Percentiles rank a stretch among this genome's conserved stretches.
Conservation (phyloP, 73 alveolate genomes). For the Symbiodinium pilosum region DNA sequence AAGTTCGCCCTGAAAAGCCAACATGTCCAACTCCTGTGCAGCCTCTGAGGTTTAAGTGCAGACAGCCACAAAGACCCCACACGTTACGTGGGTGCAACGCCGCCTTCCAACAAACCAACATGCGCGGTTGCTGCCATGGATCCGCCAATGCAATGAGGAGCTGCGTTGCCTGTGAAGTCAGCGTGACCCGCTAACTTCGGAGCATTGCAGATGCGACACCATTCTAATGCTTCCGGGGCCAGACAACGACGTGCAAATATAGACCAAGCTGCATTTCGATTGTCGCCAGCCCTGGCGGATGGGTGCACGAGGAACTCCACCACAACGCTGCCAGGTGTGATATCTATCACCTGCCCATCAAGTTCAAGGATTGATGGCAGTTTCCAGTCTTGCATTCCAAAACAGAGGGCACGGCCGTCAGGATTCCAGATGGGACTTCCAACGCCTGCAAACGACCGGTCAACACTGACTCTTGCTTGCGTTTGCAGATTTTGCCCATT, state of each 20-base stretch:
- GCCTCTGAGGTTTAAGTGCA: too few species aligned
- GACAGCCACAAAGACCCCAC: too few species aligned
- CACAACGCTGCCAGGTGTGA: slow-evolving; percentile 70
- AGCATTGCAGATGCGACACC: too few species aligned
- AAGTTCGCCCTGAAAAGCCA: too few species aligned
- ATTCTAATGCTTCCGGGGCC: background rate
- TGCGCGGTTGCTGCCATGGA: slow-evolving; percentile 19
- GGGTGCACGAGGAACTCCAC: slow-evolving; percentile 92
- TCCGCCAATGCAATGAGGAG: slow-evolving; percentile 58
- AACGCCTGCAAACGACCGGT: background rate
- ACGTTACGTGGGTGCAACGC: too few species aligned
- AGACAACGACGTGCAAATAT: background rate
- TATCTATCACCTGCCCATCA: slow-evolving; percentile 20
- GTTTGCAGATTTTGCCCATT: background rate
- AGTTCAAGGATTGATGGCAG: background rate
- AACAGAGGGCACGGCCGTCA: slow-evolving; percentile 1
- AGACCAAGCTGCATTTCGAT: slow-evolving; percentile 4
- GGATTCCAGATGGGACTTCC: slow-evolving; percentile 78
- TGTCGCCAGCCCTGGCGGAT: slow-evolving; percentile 63
- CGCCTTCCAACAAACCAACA: too few species aligned
- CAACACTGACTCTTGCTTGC: too few species aligned
- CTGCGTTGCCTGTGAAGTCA: slow-evolving; percentile 45
- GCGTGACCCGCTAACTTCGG: too few species aligned
- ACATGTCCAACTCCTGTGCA: too few species aligned
- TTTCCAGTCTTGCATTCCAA: background rate